Conservation (phyloP, 768 basidiomycete species). For the Xerocomellus chrysenteron region DNA sequence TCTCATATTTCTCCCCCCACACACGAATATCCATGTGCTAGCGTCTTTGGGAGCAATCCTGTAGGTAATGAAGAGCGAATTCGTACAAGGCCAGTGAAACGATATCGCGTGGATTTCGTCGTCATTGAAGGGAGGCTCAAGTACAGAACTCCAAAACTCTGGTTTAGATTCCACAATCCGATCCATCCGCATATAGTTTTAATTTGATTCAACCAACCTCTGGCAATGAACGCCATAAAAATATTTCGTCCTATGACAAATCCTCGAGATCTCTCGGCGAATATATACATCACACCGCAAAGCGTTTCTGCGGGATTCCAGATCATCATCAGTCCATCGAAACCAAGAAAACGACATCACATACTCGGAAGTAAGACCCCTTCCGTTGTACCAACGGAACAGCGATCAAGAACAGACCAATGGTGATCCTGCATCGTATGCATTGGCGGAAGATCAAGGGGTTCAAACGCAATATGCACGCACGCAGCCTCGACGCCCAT, state of each 20-base stretch:
- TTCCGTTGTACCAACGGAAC: conserved; percentile 37
- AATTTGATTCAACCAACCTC: not conserved
- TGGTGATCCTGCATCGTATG: conserved; percentile 24
- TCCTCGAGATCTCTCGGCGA: not conserved
- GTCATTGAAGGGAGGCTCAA: not conserved
- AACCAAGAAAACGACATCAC: conserved; percentile 8
- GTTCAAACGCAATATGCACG: conserved; percentile 5
- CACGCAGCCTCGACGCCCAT: conserved; percentile 41
- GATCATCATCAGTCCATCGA: not conserved
- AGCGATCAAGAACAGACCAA: conserved; percentile 36
- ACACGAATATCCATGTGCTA: no score
- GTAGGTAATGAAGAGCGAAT: not conserved
- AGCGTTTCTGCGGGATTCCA: conserved; percentile 17
- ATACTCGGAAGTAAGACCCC: conserved; percentile 36
- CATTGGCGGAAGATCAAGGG: not conserved
- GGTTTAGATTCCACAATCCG: not conserved
- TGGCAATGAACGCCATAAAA: not conserved
- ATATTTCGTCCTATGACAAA: no score
- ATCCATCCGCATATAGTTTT: not conserved
- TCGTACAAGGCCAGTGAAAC: not conserved
- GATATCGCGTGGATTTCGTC: not conserved
- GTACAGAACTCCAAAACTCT: not conserved
- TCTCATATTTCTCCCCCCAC: no score
- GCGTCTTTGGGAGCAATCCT: not conserved
- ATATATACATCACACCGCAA: conserved; percentile 8